A percentile compares a stretch with the other conserved stretches of the same genome.
Conservation (phyloP, 768 basidiomycete genomes). For the Xerocomus brunneocitrinus region DNA sequence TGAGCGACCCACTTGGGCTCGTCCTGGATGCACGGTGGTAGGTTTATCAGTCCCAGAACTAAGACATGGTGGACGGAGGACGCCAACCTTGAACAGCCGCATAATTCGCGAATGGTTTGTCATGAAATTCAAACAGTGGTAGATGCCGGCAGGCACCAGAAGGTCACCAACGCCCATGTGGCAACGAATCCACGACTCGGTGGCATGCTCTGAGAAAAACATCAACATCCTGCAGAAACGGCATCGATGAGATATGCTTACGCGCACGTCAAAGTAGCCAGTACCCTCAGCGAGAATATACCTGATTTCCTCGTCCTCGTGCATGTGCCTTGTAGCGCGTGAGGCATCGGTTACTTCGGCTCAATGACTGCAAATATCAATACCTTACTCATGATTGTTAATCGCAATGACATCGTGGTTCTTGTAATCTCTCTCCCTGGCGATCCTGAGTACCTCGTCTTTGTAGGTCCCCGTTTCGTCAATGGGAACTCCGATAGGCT, state of each 20-base stretch:
- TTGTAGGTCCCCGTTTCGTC: slow-evolving; percentile 45
- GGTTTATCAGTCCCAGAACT: not conserved
- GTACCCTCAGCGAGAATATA: slow-evolving; percentile 70
- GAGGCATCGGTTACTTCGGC: not conserved
- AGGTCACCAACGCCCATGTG: slow-evolving; percentile 77
- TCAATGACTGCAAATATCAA: not conserved
- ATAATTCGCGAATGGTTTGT: slow-evolving; percentile 65
- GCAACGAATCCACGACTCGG: slow-evolving; percentile 77
- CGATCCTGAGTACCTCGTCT: slow-evolving; percentile 53
- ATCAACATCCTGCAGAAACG: not conserved
- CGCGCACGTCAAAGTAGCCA: slow-evolving; percentile 87
- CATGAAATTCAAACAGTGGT: slow-evolving; percentile 85
- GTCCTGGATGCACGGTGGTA: slow-evolving; percentile 45
- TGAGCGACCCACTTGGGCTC: slow-evolving; percentile 89
- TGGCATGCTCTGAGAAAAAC: slow-evolving; percentile 47
- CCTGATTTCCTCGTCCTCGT: slow-evolving; percentile 93
- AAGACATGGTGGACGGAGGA: not conserved
- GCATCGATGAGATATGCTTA: slow-evolving; percentile 28
- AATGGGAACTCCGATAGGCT: slow-evolving; percentile 63
- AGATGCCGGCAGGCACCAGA: slow-evolving; percentile 80
- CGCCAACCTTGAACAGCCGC: slow-evolving; percentile 74
- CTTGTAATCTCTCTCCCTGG: slow-evolving; percentile 70
- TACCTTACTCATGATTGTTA: slow-evolving; percentile 66
- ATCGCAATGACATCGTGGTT: slow-evolving; percentile 78
- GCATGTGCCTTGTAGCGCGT: slow-evolving; percentile 60